Percentiles rank a stretch among this genome's conserved stretches.
These are phyloP conservation scores for Alternaria rosae DNA, from an alignment of 2,329 filamentous ascomycete genomes.

Conservation along the genomic window DNA sequence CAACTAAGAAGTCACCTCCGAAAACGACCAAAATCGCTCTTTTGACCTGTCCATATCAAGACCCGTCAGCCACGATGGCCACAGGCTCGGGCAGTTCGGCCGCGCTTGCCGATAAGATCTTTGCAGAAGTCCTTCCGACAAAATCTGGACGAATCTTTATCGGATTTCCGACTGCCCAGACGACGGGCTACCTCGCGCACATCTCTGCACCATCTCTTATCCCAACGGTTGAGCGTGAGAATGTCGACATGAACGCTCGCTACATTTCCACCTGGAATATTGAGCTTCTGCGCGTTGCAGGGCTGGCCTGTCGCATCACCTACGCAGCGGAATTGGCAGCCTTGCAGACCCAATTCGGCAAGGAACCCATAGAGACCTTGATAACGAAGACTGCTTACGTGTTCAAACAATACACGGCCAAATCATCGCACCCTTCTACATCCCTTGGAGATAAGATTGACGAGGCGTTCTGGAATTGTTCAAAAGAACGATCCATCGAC, in stretches of 20 bases:
- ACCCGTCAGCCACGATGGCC: slow-evolving; percentile 71
- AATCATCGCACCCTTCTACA: slow-evolving; percentile 86
- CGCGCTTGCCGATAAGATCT: slow-evolving; percentile 75
- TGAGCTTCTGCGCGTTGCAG: slow-evolving; percentile 88
- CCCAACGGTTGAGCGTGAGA: slow-evolving; percentile 95
- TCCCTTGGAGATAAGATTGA: slow-evolving; percentile 88
- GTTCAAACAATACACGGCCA: slow-evolving; percentile 85
- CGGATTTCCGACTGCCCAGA: slow-evolving; percentile 96
- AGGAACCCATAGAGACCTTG: slow-evolving; percentile 65
- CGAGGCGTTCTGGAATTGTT: slow-evolving; percentile 95
- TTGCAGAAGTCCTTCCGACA: slow-evolving; percentile 86
- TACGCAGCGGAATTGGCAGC: slow-evolving; percentile 83
- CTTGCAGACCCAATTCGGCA: slow-evolving; percentile 64
- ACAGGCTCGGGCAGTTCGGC: slow-evolving; percentile 57
- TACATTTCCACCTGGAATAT: slow-evolving; percentile 96
- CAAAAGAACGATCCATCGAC: slow-evolving; percentile 78
- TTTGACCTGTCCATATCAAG: slow-evolving; percentile 89
- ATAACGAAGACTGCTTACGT: slow-evolving; percentile 83
- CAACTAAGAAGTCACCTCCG: slow-evolving; percentile 95
- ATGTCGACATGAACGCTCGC: slow-evolving; percentile 93
- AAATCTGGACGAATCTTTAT: slow-evolving; percentile 95
- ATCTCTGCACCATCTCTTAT: slow-evolving; percentile 96
- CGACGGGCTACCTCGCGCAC: slow-evolving; percentile 90
- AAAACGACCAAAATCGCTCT: slow-evolving; percentile 86
- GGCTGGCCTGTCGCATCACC: slow-evolving; percentile 86